Base-by-base conservation (phyloP, 2,329 filamentous ascomycete genomes). In the Fusarium xylarioides region DNA sequence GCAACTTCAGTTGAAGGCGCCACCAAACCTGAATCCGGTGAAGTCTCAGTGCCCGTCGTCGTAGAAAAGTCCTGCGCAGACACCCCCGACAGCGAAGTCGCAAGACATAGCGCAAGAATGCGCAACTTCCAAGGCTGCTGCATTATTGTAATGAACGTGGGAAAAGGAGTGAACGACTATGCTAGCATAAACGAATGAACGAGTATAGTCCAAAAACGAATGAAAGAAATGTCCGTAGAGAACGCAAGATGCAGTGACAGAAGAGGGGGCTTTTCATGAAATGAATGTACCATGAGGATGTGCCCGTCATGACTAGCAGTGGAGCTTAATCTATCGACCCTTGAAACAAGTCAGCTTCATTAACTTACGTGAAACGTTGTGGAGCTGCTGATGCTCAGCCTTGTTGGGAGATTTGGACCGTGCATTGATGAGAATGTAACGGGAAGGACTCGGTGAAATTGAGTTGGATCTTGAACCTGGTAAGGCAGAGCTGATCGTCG, bases 241-340 rank as follows among this genome's bases (percentile, higher is more conserved):
- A 23, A 16, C 21, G 7, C 10, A n/a, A 26, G 37, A 23, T 8
- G 8, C 23, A 16, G 18, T 11, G 58, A 30, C 26, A 7, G 42
- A 66, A 10, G 30, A 5, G 18, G 49, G 47, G 26, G 38, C 64
- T 66, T 66, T 67, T 66, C 62, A 67, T 60, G 46, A n/a, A 42
- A 7, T 30, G 23, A 43, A 40, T 35, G 7, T 30, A 16, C 19
- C 18, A 4, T 47, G 28, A 23, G 35, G 11, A 37, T 23, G n/a
- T 38, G n/a, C 28, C 23, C 21, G 32, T 18, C 30, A 19, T n/a
- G 28, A 30, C 19, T 46, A 8, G 5, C 8, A 35, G 62, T 66
- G 64, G 64, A n/a, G 32, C 10, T 46, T 37, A 60, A 66, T 59
- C 6, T 59, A 26, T 32, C 5, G 26, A 56, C 26, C 34, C 56